Evolutionary conservation across 1,139 yeast species (phyloP).

Genomic region (Candida sanyaensis): DNA sequence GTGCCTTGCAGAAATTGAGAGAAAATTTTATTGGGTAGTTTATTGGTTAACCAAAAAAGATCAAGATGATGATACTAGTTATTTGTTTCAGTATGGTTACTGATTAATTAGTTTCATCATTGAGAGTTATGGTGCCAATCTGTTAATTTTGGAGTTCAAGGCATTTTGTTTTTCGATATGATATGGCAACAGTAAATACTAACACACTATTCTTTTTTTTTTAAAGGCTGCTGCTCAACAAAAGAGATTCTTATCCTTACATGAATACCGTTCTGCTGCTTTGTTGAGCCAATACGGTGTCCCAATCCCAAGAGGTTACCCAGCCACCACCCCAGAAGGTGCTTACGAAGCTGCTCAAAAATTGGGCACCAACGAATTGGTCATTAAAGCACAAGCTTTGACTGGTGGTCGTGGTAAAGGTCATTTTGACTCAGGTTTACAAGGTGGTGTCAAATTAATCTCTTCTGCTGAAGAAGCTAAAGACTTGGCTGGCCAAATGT

Average conservation of each 20-base stretch:
- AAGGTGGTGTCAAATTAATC: constrained; percentile 95
- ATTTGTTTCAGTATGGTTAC: too few species aligned
- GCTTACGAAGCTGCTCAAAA: constrained; percentile 77
- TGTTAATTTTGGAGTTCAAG: too few species aligned
- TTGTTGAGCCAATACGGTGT: constrained; percentile 80
- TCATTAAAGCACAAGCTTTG: constrained; percentile 96
- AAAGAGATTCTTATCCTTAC: constrained; percentile 82
- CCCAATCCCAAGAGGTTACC: constrained; percentile 88
- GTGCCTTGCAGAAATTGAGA: too few species aligned
- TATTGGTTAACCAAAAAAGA: too few species aligned
- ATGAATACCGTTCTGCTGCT: constrained; percentile 95
- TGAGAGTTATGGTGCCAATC: too few species aligned
- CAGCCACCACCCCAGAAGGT: constrained; percentile 87
- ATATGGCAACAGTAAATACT: constrained; percentile 2
- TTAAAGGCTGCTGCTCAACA: constrained; percentile 24
- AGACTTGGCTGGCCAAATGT: constrained; percentile 86
- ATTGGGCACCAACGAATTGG: constrained; percentile 75
- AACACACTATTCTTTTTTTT: constrained; percentile 3
- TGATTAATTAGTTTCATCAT: too few species aligned
- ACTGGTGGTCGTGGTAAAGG: constrained; percentile 99
- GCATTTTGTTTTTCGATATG: too few species aligned
- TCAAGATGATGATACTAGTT: too few species aligned
- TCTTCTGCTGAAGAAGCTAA: constrained; percentile 84
- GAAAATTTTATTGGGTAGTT: too few species aligned
- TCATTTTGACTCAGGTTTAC: constrained; percentile 90